Base-by-base conservation (phyloP, 306 rosid genomes). In the Quercus bicolor region DNA sequence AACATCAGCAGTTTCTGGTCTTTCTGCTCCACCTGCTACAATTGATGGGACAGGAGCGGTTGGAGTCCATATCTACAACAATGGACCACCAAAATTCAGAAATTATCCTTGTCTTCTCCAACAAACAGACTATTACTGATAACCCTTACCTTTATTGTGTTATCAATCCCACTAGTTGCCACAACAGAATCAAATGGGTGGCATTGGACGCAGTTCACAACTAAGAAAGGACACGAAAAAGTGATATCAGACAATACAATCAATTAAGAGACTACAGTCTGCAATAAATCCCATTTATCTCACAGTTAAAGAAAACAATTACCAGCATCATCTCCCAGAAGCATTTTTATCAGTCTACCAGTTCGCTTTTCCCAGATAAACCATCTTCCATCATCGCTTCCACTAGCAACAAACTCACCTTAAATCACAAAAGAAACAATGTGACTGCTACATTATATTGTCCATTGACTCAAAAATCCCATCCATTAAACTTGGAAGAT, bases 341-440 rank as follows among this genome's bases (percentile, higher is more conserved):
- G 93, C 87, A 95, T 83, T 84, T 95, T 95, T 70, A 91, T 77
- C 79, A 95, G 91, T 83, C 99, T 91, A 60, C 99, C 98, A 19
- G 97, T 95, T 73, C 28, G 76, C 85, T 95, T 95, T 85, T 95
- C 99, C 98, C 99, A 95, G 74, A 95, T 87, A 85, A 93, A 93
- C 97, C 97, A 95, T 91, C 97, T 88, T 26, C 99, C 99, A 85
- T 93, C 99, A 86, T 95, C 99, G 76, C 99, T 95, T 81, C 99
- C 99, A 73, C 98, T 93, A 66, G 99, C 98, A 66, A 95, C 85
- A 83, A 85, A 93, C 82, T 93, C 97, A 81, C 99, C 98, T 95
- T 53, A 79, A 77, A 81, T 77, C 81, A 87, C 71, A 52, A 79
- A 16, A 76, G 26, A 78, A 26, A 59, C 6, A 21, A 45, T 75